Evolutionary conservation across 2,329 filamentous ascomycete genomes (phyloP).

Genomic region (Pyricularia grisea): DNA sequence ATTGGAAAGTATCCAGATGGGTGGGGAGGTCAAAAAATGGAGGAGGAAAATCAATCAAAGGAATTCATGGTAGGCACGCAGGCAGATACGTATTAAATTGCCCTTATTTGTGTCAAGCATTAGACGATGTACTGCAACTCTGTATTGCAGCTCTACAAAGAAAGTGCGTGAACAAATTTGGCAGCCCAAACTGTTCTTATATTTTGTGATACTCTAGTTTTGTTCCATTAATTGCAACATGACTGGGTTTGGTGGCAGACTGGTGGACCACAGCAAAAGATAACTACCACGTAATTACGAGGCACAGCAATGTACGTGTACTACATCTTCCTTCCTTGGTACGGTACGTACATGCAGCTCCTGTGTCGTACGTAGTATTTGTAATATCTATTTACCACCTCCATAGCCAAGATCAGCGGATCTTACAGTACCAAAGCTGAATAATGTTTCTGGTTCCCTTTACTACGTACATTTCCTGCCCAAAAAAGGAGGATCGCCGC

Average conservation of each 20-base stretch:
- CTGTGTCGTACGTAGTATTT: not conserved
- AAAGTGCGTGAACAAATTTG: not conserved
- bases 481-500: no score
- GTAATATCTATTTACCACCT: not conserved
- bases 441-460: not conserved
- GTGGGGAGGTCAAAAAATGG: not conserved
- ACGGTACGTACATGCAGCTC: not conserved
- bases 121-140: not conserved
- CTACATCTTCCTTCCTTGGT: not conserved
- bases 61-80: no score
- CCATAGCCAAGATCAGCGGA: not conserved
- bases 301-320: no score
- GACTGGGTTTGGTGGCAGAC: not conserved
- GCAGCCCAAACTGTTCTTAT: not conserved
- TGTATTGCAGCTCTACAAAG: not conserved
- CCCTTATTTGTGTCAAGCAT: not conserved
- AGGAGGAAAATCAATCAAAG: not conserved
- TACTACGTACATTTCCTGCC: no score
- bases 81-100: not conserved
- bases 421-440: not conserved
- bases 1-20: not conserved
- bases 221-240: not conserved
- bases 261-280: not conserved
- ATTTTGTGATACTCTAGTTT: no score
- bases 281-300: no score